These are phyloP conservation scores for Apiospora kogelbergensis DNA, from an alignment of 2,329 filamentous ascomycete species.

Conservation along the genomic window DNA sequence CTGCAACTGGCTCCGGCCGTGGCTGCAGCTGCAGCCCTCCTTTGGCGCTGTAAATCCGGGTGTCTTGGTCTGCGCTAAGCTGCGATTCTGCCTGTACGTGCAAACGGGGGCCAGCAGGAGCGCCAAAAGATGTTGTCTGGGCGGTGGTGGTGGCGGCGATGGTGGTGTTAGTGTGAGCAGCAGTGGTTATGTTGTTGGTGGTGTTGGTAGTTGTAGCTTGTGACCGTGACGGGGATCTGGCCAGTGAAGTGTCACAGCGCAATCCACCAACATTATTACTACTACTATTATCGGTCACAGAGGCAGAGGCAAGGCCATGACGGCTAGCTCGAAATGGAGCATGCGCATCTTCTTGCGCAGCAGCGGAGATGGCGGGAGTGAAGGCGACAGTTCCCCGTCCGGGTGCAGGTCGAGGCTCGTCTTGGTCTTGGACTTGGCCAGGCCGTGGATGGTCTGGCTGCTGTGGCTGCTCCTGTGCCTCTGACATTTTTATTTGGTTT, in stretches of 20 bases:
- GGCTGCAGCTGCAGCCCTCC: constrained; percentile 8
- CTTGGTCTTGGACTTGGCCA: neutral
- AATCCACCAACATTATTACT: constrained; percentile 8
- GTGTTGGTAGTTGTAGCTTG: constrained; percentile 8
- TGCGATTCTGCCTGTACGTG: neutral
- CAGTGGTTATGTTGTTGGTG: constrained; percentile 2
- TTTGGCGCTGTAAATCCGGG: constrained; percentile 1
- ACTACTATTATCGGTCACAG: constrained; percentile 3
- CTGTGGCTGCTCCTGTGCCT: constrained; percentile 5
- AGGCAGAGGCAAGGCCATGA: constrained; percentile 4
- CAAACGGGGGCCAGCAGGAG: constrained; percentile 4
- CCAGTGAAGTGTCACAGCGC: constrained; percentile 5
- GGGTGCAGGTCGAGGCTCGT: constrained; percentile 5
- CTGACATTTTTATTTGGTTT: constrained; percentile 7
- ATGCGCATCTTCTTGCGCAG: neutral
- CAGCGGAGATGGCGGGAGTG: constrained; percentile 7
- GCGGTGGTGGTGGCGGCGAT: neutral
- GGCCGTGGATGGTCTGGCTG: constrained; percentile 3
- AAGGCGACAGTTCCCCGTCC: constrained; percentile 4
- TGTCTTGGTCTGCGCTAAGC: neutral
- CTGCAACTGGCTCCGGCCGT: neutral
- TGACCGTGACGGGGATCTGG: constrained; percentile 3
- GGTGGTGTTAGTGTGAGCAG: neutral
- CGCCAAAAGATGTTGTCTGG: constrained; percentile 1
- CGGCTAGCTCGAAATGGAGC: constrained; percentile 3